Conservation (phyloP, 306 rosid genomes). For the Medicago ruthenica region DNA sequence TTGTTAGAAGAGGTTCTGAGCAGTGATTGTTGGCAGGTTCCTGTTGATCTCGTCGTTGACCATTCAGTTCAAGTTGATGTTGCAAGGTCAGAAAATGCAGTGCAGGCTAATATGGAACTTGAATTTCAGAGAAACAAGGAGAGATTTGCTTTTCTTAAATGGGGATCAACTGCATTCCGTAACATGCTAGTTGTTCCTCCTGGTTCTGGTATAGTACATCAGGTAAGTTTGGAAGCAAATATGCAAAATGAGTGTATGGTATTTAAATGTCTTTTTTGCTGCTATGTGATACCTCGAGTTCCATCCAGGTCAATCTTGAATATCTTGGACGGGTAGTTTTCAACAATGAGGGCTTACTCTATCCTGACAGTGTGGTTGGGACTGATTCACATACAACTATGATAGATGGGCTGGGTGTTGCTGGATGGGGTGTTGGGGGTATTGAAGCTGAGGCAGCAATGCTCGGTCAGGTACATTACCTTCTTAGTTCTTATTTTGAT, state of each 20-base stretch:
- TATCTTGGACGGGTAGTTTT: slow-evolving; percentile 94
- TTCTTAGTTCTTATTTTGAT: slow-evolving; percentile 25
- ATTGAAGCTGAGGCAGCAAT: slow-evolving; percentile 96
- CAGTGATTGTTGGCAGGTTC: slow-evolving; percentile 60
- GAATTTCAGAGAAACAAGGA: slow-evolving; percentile 90
- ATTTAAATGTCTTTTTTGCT: slow-evolving; percentile 13
- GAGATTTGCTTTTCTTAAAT: slow-evolving; percentile 91
- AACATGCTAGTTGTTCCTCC: slow-evolving; percentile 98
- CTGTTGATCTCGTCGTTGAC: slow-evolving; percentile 94
- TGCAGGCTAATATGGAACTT: slow-evolving; percentile 92
- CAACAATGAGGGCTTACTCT: slow-evolving; percentile 80
- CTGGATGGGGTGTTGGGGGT: slow-evolving; percentile 99
- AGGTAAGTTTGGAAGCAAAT: slow-evolving; percentile 59
- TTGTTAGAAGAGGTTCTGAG: slow-evolving; percentile 34
- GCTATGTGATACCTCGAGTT: slow-evolving; percentile 39
- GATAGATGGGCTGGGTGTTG: slow-evolving; percentile 96
- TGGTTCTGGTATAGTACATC: slow-evolving; percentile 94
- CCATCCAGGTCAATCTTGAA: slow-evolving; percentile 97
- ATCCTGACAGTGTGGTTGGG: slow-evolving; percentile 97
- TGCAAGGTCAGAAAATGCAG: slow-evolving; percentile 81
- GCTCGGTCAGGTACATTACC: slow-evolving; percentile 87
- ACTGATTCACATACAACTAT: slow-evolving; percentile 96
- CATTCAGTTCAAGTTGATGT: slow-evolving; percentile 98
- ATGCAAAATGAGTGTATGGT: slow-evolving; percentile 16
- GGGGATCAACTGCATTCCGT: slow-evolving; percentile 91